phyloP scores from a whole-genome alignment of 2,329 filamentous ascomycete genomes.

The Niveomyces coronatus region DNA sequence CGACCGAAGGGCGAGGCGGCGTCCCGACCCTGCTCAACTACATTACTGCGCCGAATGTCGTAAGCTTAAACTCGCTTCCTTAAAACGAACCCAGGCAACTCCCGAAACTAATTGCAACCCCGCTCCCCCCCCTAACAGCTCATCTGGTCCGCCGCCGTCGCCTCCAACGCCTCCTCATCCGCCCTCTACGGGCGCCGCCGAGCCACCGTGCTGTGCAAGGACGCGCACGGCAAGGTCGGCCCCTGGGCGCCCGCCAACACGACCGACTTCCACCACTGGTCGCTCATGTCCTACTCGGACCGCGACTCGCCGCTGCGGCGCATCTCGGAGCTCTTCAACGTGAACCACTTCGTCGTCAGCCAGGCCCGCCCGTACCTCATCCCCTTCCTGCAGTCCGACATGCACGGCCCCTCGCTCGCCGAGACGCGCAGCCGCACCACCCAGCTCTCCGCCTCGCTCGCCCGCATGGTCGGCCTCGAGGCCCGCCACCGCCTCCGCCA shows the following conservation, averaged over 20 bases:
- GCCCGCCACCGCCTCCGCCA: conserved; percentile 72
- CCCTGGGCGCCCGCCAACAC: conserved; percentile 61
- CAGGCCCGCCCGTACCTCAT: conserved; percentile 85
- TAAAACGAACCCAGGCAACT: too few species aligned
- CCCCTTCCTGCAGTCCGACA: conserved; percentile 71
- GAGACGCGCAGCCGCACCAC: conserved; percentile 48
- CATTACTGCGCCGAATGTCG: conserved; percentile 84
- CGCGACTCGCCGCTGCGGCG: conserved; percentile 56
- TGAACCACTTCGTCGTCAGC: conserved; percentile 91
- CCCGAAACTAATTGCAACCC: background rate
- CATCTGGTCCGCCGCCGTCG: conserved; percentile 70
- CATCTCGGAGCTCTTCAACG: conserved; percentile 77
- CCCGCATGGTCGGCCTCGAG: conserved; percentile 64
- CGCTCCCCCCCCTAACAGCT: conserved; percentile 35
- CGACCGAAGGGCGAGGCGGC: conserved; percentile 61
- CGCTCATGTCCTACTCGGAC: conserved; percentile 53
- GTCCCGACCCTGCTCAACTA: conserved; percentile 85
- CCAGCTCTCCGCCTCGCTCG: conserved; percentile 46
- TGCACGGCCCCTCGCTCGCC: conserved; percentile 61
- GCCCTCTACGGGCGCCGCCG: conserved; percentile 56
- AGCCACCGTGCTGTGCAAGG: conserved; percentile 64
- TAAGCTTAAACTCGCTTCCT: too few species aligned
- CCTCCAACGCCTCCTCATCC: conserved; percentile 58
- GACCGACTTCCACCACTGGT: conserved; percentile 56
- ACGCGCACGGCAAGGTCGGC: conserved; percentile 59